phyloP scores from a whole-genome alignment of 805 yeast genomes.

The Starmerella sirachaensis region DNA sequence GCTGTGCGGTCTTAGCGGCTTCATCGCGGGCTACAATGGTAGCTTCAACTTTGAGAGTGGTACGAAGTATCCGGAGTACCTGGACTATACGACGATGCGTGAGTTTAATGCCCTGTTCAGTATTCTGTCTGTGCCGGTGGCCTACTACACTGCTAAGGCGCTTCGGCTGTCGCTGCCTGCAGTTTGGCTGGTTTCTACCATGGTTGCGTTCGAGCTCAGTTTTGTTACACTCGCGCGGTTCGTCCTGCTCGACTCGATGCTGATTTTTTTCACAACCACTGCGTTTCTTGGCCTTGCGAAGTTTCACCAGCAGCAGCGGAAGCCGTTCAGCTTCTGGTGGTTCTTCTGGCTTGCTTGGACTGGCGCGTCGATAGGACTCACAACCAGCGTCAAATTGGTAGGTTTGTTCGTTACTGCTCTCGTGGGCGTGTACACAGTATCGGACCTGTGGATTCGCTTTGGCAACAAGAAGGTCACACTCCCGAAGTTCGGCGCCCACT shows the following conservation, averaged over 20 bases:
- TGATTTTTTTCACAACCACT: conserved; percentile 69
- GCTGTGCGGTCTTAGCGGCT: conserved; percentile 82
- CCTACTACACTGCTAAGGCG: conserved; percentile 77
- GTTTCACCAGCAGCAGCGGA: conserved; percentile 56
- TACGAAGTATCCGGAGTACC: conserved; percentile 59
- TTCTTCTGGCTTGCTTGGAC: conserved; percentile 77
- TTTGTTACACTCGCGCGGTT: conserved; percentile 85
- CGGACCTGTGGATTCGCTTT: conserved; percentile 72
- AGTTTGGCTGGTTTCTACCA: conserved; percentile 40
- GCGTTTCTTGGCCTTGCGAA: conserved; percentile 68
- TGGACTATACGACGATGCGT: conserved; percentile 75
- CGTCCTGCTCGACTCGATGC: conserved; percentile 82
- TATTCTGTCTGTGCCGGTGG: conserved; percentile 72
- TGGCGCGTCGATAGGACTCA: conserved; percentile 79
- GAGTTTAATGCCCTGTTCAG: conserved; percentile 65
- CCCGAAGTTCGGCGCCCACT: conserved; percentile 53
- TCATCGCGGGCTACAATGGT: conserved; percentile 84
- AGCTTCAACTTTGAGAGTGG: conserved; percentile 83
- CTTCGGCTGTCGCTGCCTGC: conserved; percentile 69
- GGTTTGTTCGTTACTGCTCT: conserved; percentile 86
- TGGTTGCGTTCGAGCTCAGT: conserved; percentile 61
- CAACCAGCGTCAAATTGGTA: conserved; percentile 89
- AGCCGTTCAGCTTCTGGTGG: conserved; percentile 65
- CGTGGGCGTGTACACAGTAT: conserved; percentile 73
- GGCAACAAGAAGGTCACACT: conserved; percentile 62